These are phyloP conservation scores for Scalesia atractyloides DNA, from an alignment of 129 eudicot species.

Conservation along the genomic window DNA sequence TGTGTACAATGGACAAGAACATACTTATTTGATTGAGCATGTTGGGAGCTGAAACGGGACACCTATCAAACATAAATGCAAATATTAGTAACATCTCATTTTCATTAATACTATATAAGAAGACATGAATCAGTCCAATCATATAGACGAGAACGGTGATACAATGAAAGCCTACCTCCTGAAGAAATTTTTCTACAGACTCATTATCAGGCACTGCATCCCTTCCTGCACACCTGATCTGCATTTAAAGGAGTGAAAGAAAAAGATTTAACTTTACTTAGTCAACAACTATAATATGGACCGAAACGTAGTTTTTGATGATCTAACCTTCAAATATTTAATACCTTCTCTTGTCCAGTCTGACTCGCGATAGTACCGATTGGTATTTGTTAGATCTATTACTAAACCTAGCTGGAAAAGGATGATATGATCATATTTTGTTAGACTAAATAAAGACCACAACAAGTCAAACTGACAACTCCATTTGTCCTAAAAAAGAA, in stretches of 20 bases:
- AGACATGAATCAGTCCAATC: neutral
- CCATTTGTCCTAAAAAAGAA: neutral
- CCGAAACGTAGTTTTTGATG: neutral
- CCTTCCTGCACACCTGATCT: constrained; percentile 69
- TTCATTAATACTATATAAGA: constrained; percentile 7
- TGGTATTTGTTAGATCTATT: constrained; percentile 68
- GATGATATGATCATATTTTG: neutral
- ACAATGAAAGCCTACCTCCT: constrained; percentile 42
- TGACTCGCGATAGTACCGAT: constrained; percentile 59
- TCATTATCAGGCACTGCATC: constrained; percentile 64
- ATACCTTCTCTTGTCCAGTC: constrained; percentile 58
- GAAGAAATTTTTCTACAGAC: constrained; percentile 55
- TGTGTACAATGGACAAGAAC: constrained; percentile 68
- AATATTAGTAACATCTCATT: constrained; percentile 17
- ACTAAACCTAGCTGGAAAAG: constrained; percentile 66
- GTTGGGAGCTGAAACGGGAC: constrained; percentile 39
- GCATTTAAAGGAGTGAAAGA: constrained; percentile 15
- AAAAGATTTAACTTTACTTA: neutral
- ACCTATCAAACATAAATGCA: constrained; percentile 42
- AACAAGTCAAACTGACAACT: constrained; percentile 1
- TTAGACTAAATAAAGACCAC: constrained; percentile 5
- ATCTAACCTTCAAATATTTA: constrained; percentile 54
- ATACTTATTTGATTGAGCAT: constrained; percentile 44
- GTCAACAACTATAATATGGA: neutral
- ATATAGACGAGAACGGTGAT: neutral